Base-by-base conservation (phyloP, 2,329 filamentous ascomycete species). In the Sphaerulina vaccinii region DNA sequence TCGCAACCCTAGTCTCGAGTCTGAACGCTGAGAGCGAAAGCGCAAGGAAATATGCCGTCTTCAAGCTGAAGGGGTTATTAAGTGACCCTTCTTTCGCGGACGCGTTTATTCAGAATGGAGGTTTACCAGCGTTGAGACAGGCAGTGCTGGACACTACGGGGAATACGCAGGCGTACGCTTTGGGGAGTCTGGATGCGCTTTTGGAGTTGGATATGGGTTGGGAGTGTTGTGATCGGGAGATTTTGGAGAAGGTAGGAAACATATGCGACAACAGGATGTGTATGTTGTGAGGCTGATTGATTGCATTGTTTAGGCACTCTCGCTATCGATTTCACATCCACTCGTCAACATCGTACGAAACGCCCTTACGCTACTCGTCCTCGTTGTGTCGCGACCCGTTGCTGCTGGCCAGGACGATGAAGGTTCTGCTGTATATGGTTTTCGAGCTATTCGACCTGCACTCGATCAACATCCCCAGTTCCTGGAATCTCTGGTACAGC, bases 161-260 rank as follows among this genome's bases (percentile, higher is more conserved):
- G 52, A 99, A 99, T 71, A 97, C 93, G 1, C 79, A 99, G 67
- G 93, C 93, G 55, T 99, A 99, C 73, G 89, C 91, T 56, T 78
- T 99, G 54, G 92, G 95, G 61, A 93, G 89, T 64, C 80, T 97
- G 63, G 88, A 86, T 51, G 83, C 90, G 51, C 74, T 99, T 54
- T 78, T 99, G 56, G 93, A 99, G 73, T 87, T 97, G 33, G 93
- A 97, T 73, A 96, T 96, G 81, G 93, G 93, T 53, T 99, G 93
- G 93, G 91, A 97, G 58, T 83, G 87, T 55, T 88, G 91, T 64
- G 84, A 88, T 13, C 79, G 83, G 52, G 86, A 89, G 63, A 75
- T 92, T 44, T 83, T 86, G 52, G 77, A 81, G 68, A 77, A 83
- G 71, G 83, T 85, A 72, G 27, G 11, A 13, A 32, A 2, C 24